These are phyloP conservation scores for Thozetella sp. DNA, from an alignment of 495 filamentous ascomycete species.

Conservation along the genomic window DNA sequence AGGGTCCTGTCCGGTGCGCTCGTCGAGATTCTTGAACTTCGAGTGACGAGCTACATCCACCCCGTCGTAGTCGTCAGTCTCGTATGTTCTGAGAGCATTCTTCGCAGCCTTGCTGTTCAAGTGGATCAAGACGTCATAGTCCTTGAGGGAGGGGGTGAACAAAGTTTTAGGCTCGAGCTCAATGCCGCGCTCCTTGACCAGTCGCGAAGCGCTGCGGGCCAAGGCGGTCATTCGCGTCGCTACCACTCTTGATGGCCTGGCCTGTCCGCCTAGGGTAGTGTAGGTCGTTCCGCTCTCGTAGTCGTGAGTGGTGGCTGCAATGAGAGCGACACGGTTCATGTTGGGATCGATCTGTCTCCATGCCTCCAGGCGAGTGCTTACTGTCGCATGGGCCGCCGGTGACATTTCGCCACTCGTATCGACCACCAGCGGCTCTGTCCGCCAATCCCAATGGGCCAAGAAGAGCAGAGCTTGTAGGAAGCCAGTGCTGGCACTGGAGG, in stretches of 20 bases:
- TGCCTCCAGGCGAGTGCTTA: conserved; percentile 72
- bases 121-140: conserved; percentile 85
- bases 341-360: conserved; percentile 85
- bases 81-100: conserved; percentile 18
- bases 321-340: conserved; percentile 81
- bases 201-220: conserved; percentile 68
- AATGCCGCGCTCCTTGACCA: conserved; percentile 57
- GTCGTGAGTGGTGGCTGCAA: conserved; percentile 81
- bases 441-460: conserved; percentile 90
- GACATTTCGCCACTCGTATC: conserved; percentile 64
- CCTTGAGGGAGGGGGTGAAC: conserved; percentile 67
- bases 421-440: conserved; percentile 75
- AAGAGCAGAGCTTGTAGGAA: conserved; percentile 79
- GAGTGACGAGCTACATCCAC: conserved; percentile 26
- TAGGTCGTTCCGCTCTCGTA: conserved; percentile 73
- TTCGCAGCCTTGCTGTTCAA: conserved; percentile 55
- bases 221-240: conserved; percentile 82
- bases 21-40: conserved; percentile 75
- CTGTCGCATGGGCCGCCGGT: conserved; percentile 55
- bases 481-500: conserved; percentile 76
- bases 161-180: conserved; percentile 61
- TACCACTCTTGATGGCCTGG: conserved; percentile 72
- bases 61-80: conserved; percentile 19
- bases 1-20: conserved; percentile 28
- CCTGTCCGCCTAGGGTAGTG: conserved; percentile 59